A percentile compares a stretch with the other conserved stretches of the same genome.
phyloP scores from a whole-genome alignment of 306 rosid species.

The Cicer judaicum region DNA sequence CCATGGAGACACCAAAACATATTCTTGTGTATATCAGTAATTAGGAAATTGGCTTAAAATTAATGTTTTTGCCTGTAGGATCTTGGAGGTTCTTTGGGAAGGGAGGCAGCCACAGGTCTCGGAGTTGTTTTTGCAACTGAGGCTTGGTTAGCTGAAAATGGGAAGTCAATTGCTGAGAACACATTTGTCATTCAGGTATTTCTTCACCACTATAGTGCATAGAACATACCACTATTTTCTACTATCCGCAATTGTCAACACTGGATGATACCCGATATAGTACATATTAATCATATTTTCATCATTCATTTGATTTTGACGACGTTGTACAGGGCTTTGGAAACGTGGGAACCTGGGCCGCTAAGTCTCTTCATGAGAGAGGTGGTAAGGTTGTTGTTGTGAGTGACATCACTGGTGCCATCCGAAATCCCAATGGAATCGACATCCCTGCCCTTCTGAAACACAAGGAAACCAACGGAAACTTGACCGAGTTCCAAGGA shows the following conservation, averaged over 20 bases:
- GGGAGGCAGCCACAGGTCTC: slow-evolving; percentile 79
- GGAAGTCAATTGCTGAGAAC: slow-evolving; percentile 58
- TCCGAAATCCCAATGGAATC: slow-evolving; percentile 64
- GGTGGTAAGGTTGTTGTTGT: slow-evolving; percentile 75
- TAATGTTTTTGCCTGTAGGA: slow-evolving; percentile 50
- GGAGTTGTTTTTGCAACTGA: slow-evolving; percentile 70
- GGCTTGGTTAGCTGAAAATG: slow-evolving; percentile 67
- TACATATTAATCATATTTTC: slow-evolving; percentile 4
- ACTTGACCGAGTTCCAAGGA: slow-evolving; percentile 59
- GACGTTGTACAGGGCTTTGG: slow-evolving; percentile 63
- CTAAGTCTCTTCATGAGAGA: slow-evolving; percentile 63
- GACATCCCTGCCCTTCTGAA: slow-evolving; percentile 62
- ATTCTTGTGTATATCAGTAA: slow-evolving; percentile 2
- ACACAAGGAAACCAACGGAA: slow-evolving; percentile 48
- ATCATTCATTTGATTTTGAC: slow-evolving; percentile 15
- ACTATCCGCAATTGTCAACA: no score
- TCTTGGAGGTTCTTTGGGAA: slow-evolving; percentile 82
- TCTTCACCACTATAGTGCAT: not conserved
- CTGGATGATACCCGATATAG: not conserved
- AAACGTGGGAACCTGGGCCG: slow-evolving; percentile 82
- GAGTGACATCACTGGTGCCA: slow-evolving; percentile 77
- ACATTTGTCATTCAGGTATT: slow-evolving; percentile 73
- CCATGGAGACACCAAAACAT: not conserved
- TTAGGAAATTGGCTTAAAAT: slow-evolving; percentile 6
- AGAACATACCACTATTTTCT: no score